phyloP scores from a whole-genome alignment of 176 grass and related monocot genomes.

The sorghum (Sorghum bicolor) region Sorghum_bicolor_NCBIv3 NC_012876.2:21881501-21882000 shows the following conservation, averaged over 20 bases:
- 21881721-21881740: neutral
- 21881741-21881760: neutral
- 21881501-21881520: constrained; percentile 68
- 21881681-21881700: neutral
- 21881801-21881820: neutral
- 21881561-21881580: neutral
- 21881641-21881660: neutral
- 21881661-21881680: neutral
- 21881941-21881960: too few relatives aligned
- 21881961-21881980: too few relatives aligned
- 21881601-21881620: neutral
- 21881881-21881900: too few relatives aligned
- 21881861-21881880: too few relatives aligned
- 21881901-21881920: too few relatives aligned
- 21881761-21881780: constrained; percentile 12
- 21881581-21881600: neutral
- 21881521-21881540: constrained; percentile 6
- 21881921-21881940: too few relatives aligned
- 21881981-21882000: too few relatives aligned
- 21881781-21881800: neutral
- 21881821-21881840: too few relatives aligned
- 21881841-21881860: too few relatives aligned
- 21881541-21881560: constrained; percentile 24
- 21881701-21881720: too few relatives aligned
- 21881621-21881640: neutral